Percentiles rank a stretch among this genome's conserved stretches.
Conservation (phyloP, 192 early-diverging fungal genomes). For the Irineochytrium annulatum region DNA sequence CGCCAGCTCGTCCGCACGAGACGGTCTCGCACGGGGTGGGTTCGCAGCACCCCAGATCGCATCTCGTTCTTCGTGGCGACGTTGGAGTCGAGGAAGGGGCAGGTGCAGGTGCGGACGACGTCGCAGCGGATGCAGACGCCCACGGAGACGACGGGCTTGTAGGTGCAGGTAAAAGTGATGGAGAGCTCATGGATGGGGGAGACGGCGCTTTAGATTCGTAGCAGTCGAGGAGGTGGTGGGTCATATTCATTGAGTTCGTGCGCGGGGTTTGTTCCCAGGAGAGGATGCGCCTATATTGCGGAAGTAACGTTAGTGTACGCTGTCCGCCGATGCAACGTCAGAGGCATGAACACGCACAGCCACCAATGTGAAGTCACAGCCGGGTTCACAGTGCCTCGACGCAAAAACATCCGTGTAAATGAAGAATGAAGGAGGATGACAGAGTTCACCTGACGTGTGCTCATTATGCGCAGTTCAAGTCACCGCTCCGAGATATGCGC, state of each 20-base stretch:
- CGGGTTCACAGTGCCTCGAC: too few relatives aligned
- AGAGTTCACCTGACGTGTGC: too few relatives aligned
- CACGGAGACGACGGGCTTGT: slow-evolving; percentile 6
- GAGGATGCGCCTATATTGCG: slow-evolving; percentile 6
- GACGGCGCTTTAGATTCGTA: neutral
- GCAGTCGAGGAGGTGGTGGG: slow-evolving; percentile 8
- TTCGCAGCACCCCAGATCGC: neutral
- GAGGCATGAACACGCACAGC: slow-evolving; percentile 7
- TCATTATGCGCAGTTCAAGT: too few relatives aligned
- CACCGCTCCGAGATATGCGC: too few relatives aligned
- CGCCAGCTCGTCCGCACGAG: neutral
- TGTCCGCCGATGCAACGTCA: neutral
- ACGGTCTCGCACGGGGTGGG: neutral
- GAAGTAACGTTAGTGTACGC: neutral
- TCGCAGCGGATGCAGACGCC: slow-evolving; percentile 15
- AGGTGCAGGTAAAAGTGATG: slow-evolving; percentile 2
- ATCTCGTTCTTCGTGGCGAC: neutral
- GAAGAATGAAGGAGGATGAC: too few relatives aligned
- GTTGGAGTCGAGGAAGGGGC: neutral
- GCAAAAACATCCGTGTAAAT: too few relatives aligned
- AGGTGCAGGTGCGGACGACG: neutral
- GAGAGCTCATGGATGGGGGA: slow-evolving; percentile 5
- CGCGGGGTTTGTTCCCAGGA: slow-evolving; percentile 11
- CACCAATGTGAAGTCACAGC: slow-evolving; percentile 10
- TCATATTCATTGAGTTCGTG: slow-evolving; percentile 13